Evolutionary conservation across 371 early-diverging fungal genomes (phyloP), one percentile per base, ranked within the genome.

Genomic region (Actinomortierella wolfii): DNA sequence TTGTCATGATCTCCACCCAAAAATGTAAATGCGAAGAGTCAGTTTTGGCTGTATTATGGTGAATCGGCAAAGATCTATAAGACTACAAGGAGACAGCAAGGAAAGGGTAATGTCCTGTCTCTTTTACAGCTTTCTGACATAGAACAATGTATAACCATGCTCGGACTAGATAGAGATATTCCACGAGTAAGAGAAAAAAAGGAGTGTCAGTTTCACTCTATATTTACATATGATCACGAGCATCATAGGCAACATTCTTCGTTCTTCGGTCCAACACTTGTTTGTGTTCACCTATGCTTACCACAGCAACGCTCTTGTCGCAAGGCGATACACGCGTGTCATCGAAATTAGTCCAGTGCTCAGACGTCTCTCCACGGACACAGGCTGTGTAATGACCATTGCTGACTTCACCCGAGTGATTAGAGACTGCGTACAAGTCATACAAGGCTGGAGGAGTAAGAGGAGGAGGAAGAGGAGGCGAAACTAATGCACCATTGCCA

Each of bases 321-420:
- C 86, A 86, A 0, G 79, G 80, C 0, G 89, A 86, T 15, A 95
- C 89, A 15, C 93, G 78, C 23, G 95, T 88, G 77, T 98, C 98
- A 76, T 97, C 95, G 82, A 96, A 96, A 56, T 90, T 86, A 71
- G 89, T 91, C 98, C 98, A 98, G 69, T 90, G 84, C 21, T 84
- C 82, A 13, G 87, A 83, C 56, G 89, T 81, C 3, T 88, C 88
- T 64, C 91, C 90, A 41, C 89, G 81, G 3, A 97, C 94, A 67
- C 86, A 87, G 0, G 97, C 96, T 17, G 97, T 98, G 62, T 98
- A 98, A 68, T 98, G 98, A 1, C 98, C 98, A 40, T 94, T 92
- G 49, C 87, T 92, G 49, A 97, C 76, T 1, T 93, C 87, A 9
- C 98, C 98, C 69, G 87, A 94, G 66, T 98, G 98, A 68, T 96